Evolutionary conservation across 495 filamentous ascomycete genomes (phyloP).

Genomic region (Rhizodiscina lignyota): DNA sequence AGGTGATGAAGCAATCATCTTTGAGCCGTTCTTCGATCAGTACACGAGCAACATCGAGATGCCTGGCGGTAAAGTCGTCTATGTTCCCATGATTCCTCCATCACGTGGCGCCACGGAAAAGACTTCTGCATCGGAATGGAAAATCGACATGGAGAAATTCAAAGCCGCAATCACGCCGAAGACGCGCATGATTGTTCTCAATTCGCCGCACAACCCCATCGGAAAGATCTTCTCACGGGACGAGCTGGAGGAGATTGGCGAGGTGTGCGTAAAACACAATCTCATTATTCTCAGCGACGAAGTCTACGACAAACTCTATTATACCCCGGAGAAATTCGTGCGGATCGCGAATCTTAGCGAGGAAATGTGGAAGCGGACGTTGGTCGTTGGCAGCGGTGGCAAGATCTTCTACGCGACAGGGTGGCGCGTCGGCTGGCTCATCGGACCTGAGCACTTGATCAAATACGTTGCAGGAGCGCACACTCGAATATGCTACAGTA

Average conservation of each 20-base stretch:
- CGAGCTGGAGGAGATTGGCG: constrained; percentile 74
- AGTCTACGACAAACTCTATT: constrained; percentile 89
- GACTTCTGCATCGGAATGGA: constrained; percentile 76
- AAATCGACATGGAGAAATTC: constrained; percentile 66
- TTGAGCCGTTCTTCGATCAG: constrained; percentile 99
- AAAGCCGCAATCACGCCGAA: constrained; percentile 66
- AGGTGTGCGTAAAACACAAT: constrained; percentile 82
- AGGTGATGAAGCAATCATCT: constrained; percentile 92
- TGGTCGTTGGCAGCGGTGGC: constrained; percentile 88
- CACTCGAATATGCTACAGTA: constrained; percentile 91
- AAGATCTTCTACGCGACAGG: constrained; percentile 98
- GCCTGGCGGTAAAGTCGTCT: constrained; percentile 86
- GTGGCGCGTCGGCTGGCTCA: constrained; percentile 92
- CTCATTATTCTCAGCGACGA: constrained; percentile 94
- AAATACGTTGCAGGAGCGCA: constrained; percentile 85
- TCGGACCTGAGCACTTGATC: constrained; percentile 76
- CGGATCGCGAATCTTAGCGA: constrained; percentile 77
- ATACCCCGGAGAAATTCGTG: constrained; percentile 88
- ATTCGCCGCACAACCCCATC: constrained; percentile 80
- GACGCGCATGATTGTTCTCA: constrained; percentile 91
- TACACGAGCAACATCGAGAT: constrained; percentile 93
- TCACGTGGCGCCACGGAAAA: constrained; percentile 62
- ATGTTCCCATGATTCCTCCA: constrained; percentile 87
- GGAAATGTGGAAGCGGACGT: constrained; percentile 68
- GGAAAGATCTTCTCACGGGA: constrained; percentile 80